These are phyloP conservation scores for Yarrowia phangngaensis DNA, from an alignment of 805 yeast genomes.

Conservation along the genomic window DNA sequence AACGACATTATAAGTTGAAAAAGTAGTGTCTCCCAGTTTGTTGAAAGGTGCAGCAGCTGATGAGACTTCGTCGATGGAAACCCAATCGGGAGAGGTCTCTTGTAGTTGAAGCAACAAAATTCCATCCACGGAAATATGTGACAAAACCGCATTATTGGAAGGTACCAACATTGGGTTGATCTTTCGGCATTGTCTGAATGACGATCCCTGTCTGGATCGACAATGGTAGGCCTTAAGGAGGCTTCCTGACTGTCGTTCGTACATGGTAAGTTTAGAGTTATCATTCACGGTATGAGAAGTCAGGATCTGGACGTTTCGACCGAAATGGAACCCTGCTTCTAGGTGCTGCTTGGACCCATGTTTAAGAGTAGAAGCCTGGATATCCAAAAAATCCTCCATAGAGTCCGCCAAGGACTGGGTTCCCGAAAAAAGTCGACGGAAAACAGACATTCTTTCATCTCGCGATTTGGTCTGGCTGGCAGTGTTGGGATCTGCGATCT, in stretches of 20 bases:
- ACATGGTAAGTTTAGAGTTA: slow-evolving; percentile 1
- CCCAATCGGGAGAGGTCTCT: slow-evolving; percentile 1
- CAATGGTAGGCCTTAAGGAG: slow-evolving; percentile 9
- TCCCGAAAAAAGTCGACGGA: slow-evolving; percentile 45
- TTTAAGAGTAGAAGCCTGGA: slow-evolving; percentile 27
- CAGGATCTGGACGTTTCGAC: slow-evolving; percentile 27
- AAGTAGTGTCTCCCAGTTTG: not conserved
- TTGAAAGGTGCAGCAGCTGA: slow-evolving; percentile 11
- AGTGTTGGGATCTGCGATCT: slow-evolving; percentile 50
- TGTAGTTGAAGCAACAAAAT: not conserved
- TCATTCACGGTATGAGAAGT: slow-evolving; percentile 23
- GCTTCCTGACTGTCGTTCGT: slow-evolving; percentile 7
- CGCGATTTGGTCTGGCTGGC: slow-evolving; percentile 50
- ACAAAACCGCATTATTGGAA: not conserved
- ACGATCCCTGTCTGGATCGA: slow-evolving; percentile 14
- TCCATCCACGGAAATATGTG: slow-evolving; percentile 6
- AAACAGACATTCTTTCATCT: slow-evolving; percentile 54
- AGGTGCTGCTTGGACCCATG: slow-evolving; percentile 18
- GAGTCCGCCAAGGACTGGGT: slow-evolving; percentile 32
- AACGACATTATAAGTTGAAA: not conserved
- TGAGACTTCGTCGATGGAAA: slow-evolving; percentile 8
- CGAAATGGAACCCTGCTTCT: slow-evolving; percentile 22
- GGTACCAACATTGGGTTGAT: slow-evolving; percentile 6
- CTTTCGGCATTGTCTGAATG: slow-evolving; percentile 10
- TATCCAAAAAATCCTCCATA: slow-evolving; percentile 7